These are phyloP conservation scores for Cutaneotrichosporon cavernicola DNA, from an alignment of 1,284 basidiomycete species.

Conservation along the genomic window DNA sequence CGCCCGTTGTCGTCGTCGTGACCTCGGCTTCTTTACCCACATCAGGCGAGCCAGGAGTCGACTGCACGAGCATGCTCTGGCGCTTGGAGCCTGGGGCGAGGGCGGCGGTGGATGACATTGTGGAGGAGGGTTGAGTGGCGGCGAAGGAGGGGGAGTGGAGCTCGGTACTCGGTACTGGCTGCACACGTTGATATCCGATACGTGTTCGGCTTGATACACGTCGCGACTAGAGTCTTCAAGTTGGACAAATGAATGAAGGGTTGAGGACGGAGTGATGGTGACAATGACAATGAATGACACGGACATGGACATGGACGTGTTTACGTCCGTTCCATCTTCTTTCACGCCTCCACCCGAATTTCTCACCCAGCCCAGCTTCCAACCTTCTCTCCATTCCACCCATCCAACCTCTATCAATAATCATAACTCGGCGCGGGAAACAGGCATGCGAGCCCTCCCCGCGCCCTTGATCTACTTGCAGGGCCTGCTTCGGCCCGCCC, in stretches of 20 bases:
- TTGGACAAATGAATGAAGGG: background rate
- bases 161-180: too few relatives aligned
- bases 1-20: constrained; percentile 12
- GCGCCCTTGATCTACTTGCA: constrained; percentile 74
- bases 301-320: background rate
- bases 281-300: too few relatives aligned
- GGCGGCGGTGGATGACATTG: constrained; percentile 4
- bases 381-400: background rate
- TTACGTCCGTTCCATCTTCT: background rate
- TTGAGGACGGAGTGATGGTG: background rate
- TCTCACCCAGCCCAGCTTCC: background rate
- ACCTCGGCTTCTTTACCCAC: background rate
- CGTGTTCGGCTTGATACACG: background rate
- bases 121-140: background rate
- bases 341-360: constrained; percentile 2
- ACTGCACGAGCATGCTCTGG: constrained; percentile 3
- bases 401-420: background rate
- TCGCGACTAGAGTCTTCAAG: background rate
- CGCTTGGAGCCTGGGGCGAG: constrained; percentile 10
- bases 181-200: too few relatives aligned
- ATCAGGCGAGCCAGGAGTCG: constrained; percentile 8
- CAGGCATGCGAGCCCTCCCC: constrained; percentile 56
- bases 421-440: constrained; percentile 3
- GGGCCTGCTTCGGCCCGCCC: constrained; percentile 67
- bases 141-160: background rate